Base-by-base conservation (phyloP, 129 eudicot species). In the Artemisia annua region DNA sequence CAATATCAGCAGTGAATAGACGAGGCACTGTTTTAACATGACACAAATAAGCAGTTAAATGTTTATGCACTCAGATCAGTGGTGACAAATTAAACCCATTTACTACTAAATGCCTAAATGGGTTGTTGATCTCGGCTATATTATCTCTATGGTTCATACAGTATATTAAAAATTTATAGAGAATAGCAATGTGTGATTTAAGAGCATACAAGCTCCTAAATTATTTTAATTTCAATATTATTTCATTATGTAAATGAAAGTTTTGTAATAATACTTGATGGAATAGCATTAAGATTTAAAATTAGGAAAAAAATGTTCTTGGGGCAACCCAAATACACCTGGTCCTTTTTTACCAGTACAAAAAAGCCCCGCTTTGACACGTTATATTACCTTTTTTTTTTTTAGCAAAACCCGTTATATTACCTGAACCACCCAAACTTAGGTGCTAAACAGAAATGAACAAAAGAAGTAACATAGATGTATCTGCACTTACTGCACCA, bases 401-500 rank as follows among this genome's bases (percentile, higher is more conserved):
- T n/a, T n/a, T n/a, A n/a, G n/a, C n/a, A n/a, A n/a, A n/a, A n/a
- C 66, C 39, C 13, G 3, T 24, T 72, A 46, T 58, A 48, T 7
- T 18, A 0, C 58, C 58, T 14, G 35, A 70, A 10, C 68, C 68
- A 46, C 52, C 53, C 56, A 17, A 67, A 70, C 32, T 39, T 3
- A 56, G 32, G 71, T 28, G 20, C 22, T 11, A 52, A 50, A 35
- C 15, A 70, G 2, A 39, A 48, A 39, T 43, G 43, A 16, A 7
- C 4, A 71, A 58, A 70, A 16, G 20, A 18, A 58, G 15, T 63
- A 64, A 43, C 18, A 73, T 67, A 49, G 49, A 61, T 19, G 7
- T 73, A 53, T 69, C 16, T 85, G 59, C 28, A 90, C 99, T 90
- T 90, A 90, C 99, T 94, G 91, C 99, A 94, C 99, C 97, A 90